Base-by-base conservation (phyloP, 1,139 yeast species). In the Debaryomycetaceae sp. region DNA sequence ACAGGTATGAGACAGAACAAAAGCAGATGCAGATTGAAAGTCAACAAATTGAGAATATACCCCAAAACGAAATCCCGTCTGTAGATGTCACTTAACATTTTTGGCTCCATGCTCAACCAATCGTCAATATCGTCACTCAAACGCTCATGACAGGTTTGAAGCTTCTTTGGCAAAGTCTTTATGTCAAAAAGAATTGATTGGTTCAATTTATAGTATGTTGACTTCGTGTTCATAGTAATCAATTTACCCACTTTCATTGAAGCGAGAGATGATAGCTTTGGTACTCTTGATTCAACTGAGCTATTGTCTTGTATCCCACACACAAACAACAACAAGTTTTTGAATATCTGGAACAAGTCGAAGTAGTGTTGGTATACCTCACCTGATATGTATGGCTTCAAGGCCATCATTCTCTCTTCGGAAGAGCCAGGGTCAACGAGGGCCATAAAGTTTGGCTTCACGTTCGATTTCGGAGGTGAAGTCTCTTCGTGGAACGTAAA, bases 31-130 rank as follows among this genome's bases (percentile, higher is more conserved):
- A 69, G 72, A 45, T 71, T 64, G 46, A 71, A 56, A 6, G 63
- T 61, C 6, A 71, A 45, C 23, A 72, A 48, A 42, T 69, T 72
- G 5, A 68, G 42, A 9, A 72, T 48, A 49, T 72, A 72, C 0
- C 76, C 76, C 5, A 63, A 41, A 13, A 70, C 46, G 5, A 70
- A 45, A 27, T 62, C 63, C 14, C 46, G 43, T 27, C 63, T 58
- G 45, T 68, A 59, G 0, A 49, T 37, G 6, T 43, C 42, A 5
- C 57, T 54, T 6, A 70, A 48, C 13, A 53, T 41, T 9, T 40
- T 39, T 0, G 75, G 73, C 37, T 69, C 70, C 52, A 65, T 49
- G 30, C 57, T 62, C 8, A 71, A 57, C 76, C 76, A 72, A n/a
- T 53, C 58, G 42, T 70, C 75, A 4, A 72, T 63, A 43, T 70